These are phyloP conservation scores for Chaetoceros tenuissimus DNA, from an alignment of 108 stramenopile species.

Conservation along the genomic window DNA sequence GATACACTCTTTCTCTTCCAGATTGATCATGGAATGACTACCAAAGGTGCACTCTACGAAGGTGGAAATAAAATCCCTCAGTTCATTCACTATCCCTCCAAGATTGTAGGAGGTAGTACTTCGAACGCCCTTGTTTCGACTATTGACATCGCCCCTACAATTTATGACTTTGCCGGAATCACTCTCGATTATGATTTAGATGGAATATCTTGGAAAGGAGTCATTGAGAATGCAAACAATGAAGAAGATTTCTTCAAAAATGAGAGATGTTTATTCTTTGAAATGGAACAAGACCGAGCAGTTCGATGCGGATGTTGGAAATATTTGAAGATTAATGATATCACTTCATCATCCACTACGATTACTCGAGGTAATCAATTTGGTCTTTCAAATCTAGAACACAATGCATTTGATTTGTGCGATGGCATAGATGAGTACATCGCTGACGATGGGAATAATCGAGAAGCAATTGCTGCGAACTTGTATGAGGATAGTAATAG, in stretches of 20 bases:
- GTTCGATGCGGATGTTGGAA: conserved; percentile 30
- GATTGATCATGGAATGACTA: conserved; percentile 27
- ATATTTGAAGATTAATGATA: too few relatives aligned
- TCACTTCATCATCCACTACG: too few relatives aligned
- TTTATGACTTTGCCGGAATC: conserved; percentile 21
- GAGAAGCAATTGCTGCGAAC: too few relatives aligned
- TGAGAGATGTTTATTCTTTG: conserved; percentile 24
- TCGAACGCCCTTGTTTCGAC: conserved; percentile 12
- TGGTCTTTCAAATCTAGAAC: too few relatives aligned
- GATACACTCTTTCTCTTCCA: conserved; percentile 34
- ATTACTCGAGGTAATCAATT: too few relatives aligned
- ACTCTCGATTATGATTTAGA: conserved; percentile 14
- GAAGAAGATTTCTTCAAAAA: conserved; percentile 20
- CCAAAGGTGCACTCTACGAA: conserved; percentile 28
- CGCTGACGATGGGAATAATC: too few relatives aligned
- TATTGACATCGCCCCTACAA: conserved; percentile 26
- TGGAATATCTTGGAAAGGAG: conserved; percentile 20
- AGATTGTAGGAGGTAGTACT: too few relatives aligned
- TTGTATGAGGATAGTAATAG: too few relatives aligned
- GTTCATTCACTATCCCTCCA: conserved; percentile 22
- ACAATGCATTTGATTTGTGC: too few relatives aligned
- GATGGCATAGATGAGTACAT: too few relatives aligned
- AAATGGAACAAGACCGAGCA: conserved; percentile 16
- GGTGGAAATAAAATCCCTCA: conserved; percentile 22
- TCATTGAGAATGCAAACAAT: too few relatives aligned